Base-by-base conservation (phyloP, 129 eudicot genomes). In the Lactuca sativa region DNA sequence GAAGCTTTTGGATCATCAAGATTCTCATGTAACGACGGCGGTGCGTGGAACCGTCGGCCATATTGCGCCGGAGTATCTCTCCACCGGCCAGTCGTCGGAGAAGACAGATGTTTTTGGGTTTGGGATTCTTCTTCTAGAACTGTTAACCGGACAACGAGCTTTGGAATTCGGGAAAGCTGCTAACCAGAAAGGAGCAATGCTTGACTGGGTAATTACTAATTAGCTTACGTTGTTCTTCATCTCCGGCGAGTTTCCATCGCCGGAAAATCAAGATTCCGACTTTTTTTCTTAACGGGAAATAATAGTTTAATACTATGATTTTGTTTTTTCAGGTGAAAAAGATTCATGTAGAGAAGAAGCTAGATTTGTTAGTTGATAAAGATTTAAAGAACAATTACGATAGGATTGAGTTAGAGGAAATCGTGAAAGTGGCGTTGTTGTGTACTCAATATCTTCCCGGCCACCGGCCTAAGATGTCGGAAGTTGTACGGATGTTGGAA, bases 1-100 rank as follows among this genome's bases (percentile, higher is more conserved):
- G 41, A 90, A 90, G 87, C 95, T 90, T 69, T 70, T 90, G 69
- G 95, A 90, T 76, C 97, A 87, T 64, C 91, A 87, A 69, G 97
- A 90, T 64, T 87, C 97, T 0, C 97, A 90, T 15, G 95, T 87
- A 38, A 90, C 97, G 25, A 90, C 97, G 1, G 97, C 97, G 6
- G 97, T 90, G 17, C 79, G 97, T 59, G 97, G 95, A 52, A 87
- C 97, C 4, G 97, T 87, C 10, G 97, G 97, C 31, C 97, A 90
- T 60, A 90, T 90, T 60, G 96, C 96, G 10, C 97, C 97, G 0
- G 97, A 90, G 43, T 90, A 87, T 74, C 95, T 90, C 61, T 90
- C 97, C 21, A 90, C 97, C 2, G 97, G 97, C n/a, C 97, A 90
- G 43, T 90, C 97, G 12, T 90, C 97, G 2, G 97, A 90, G 65